Base-by-base conservation (phyloP, 768 basidiomycete genomes). In the Rhodotorula diobovata region DNA sequence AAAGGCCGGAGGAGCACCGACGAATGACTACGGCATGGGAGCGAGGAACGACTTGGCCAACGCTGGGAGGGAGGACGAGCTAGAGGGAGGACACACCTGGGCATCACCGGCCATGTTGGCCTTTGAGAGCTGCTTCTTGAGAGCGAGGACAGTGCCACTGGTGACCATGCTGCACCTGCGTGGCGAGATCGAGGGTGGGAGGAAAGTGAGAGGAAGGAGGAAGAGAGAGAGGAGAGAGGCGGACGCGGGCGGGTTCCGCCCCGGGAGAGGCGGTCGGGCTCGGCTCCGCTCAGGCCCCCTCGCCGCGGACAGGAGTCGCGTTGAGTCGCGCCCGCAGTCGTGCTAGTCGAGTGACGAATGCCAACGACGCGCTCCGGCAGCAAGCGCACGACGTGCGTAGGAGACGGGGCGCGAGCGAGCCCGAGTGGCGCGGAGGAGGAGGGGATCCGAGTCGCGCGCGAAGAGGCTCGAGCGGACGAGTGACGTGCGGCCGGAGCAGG, bases 71-170 rank as follows among this genome's bases (percentile, higher is more conserved):
- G 45, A 5, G 41, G 15, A n/a, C 12, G 11, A 23, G 18, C 4
- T 15, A 48, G 0, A 37, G 18, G 10, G 16, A 20, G 51, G 23
- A n/a, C 67, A 7, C 21, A 73, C 72, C 48, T 66, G 61, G 14
- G 56, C 51, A 30, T 67, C 51, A 20, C 37, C 45, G 15, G 61
- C 61, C 55, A 25, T 11, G 10, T 34, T 43, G 2, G 67, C 67
- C 1, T 64, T n/a, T 18, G 30, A 7, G 51, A 73, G 72, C 37
- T 55, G 61, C 43, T 64, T 50, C n/a, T 63, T 56, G 50, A 73
- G 61, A 3, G 53, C 53, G n/a, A 35, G 61, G 9, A 73, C 34
- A 10, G 46, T 32, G 34, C 51, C 35, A 7, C 4, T 39, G 15
- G 67, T 48, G 37, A 61, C 55, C 61, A 68, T 68, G n/a, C 12